Conservation (phyloP, 139 green algal species). For the Chlorokybus atmophyticus region DNA sequence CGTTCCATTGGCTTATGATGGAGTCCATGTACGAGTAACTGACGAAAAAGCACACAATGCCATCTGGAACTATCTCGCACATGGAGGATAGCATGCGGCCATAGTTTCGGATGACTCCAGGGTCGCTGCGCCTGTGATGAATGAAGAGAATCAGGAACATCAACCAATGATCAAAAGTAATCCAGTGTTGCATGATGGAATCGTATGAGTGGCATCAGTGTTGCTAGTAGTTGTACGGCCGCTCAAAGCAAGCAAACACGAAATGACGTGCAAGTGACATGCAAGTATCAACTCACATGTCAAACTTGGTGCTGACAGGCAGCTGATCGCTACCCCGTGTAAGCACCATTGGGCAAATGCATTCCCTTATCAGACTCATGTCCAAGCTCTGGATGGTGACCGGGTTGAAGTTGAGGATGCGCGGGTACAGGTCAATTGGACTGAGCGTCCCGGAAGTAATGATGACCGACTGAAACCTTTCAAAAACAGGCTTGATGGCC, state of each 20-base stretch:
- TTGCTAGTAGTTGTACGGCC: not conserved
- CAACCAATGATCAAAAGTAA: slow-evolving; percentile 13
- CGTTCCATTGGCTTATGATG: slow-evolving; percentile 82
- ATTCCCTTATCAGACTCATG: slow-evolving; percentile 93
- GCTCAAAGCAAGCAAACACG: too few species aligned
- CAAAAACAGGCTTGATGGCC: slow-evolving; percentile 86
- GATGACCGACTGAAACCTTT: slow-evolving; percentile 75
- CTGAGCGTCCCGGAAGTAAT: slow-evolving; percentile 94
- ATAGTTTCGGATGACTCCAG: slow-evolving; percentile 69
- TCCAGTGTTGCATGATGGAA: slow-evolving; percentile 5
- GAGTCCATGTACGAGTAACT: slow-evolving; percentile 96
- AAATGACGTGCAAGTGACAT: too few species aligned
- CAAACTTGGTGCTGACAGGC: slow-evolving; percentile 77
- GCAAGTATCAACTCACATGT: too few species aligned
- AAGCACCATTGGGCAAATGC: slow-evolving; percentile 90
- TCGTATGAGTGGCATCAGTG: not conserved
- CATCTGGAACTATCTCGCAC: slow-evolving; percentile 72
- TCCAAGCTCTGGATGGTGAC: slow-evolving; percentile 61
- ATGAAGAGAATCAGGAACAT: too few species aligned
- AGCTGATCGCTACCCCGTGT: slow-evolving; percentile 80
- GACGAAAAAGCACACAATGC: slow-evolving; percentile 95
- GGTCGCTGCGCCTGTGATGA: slow-evolving; percentile 29
- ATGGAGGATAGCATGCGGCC: slow-evolving; percentile 85
- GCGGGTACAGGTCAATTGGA: slow-evolving; percentile 93
- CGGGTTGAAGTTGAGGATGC: slow-evolving; percentile 88